phyloP scores from a whole-genome alignment of 345 rosid genomes.

The Salix arbutifolia region DNA sequence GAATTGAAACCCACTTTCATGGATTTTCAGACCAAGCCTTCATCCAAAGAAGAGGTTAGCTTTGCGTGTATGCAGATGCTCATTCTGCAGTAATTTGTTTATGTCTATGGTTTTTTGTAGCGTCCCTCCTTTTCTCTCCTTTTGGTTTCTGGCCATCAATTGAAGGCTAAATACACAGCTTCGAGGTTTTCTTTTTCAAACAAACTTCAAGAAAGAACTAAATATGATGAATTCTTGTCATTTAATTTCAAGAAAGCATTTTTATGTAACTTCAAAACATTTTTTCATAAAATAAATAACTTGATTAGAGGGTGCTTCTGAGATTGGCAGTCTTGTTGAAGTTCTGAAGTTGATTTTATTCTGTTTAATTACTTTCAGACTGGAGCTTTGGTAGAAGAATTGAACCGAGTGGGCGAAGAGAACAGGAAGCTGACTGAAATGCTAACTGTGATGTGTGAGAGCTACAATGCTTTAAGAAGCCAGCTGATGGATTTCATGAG shows the following conservation, averaged over 20 bases:
- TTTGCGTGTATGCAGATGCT: neutral
- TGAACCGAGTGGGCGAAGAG: slow-evolving; percentile 71
- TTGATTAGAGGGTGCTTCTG: neutral
- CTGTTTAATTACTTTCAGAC: slow-evolving; percentile 19
- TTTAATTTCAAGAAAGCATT: neutral
- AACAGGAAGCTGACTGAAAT: slow-evolving; percentile 82
- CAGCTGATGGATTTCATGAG: slow-evolving; percentile 56
- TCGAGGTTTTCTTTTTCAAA: neutral
- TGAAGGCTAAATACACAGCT: neutral
- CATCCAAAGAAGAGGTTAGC: slow-evolving; percentile 44
- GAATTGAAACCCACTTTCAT: slow-evolving; percentile 22
- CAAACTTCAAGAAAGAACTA: neutral
- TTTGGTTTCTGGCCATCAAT: neutral
- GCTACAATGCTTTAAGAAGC: slow-evolving; percentile 57
- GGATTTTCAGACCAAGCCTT: slow-evolving; percentile 27
- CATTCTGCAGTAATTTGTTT: neutral
- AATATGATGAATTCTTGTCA: neutral
- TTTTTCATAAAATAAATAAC: neutral
- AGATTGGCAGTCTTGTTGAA: neutral
- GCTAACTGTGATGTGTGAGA: slow-evolving; percentile 71
- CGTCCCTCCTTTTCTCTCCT: neutral
- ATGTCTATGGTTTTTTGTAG: neutral
- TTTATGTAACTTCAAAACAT: neutral
- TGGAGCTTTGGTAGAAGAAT: slow-evolving; percentile 65
- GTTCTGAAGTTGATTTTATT: neutral